phyloP scores from a whole-genome alignment of 2,329 filamentous ascomycete species.

The Calonectria naviculata region DNA sequence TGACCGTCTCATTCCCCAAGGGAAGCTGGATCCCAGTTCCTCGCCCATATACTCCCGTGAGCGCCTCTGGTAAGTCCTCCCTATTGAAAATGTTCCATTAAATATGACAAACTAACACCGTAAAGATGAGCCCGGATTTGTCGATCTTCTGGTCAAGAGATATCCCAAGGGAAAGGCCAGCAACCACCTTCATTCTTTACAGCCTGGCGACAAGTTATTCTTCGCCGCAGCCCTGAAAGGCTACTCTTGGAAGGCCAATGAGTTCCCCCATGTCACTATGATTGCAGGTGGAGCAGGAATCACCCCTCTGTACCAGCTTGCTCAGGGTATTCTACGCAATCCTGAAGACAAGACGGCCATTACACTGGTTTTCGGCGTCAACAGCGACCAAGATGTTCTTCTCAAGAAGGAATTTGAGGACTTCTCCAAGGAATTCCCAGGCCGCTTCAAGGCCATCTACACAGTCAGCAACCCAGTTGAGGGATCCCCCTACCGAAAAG shows the following conservation, averaged over 20 bases:
- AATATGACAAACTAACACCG: slow-evolving; percentile 30
- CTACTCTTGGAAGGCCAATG: slow-evolving; percentile 64
- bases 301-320: slow-evolving; percentile 75
- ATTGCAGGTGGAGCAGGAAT: slow-evolving; percentile 80
- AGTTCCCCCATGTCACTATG: slow-evolving; percentile 65
- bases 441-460: slow-evolving; percentile 67
- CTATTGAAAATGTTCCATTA: not conserved
- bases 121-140: slow-evolving; percentile 62
- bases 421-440: slow-evolving; percentile 63
- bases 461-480: slow-evolving; percentile 62
- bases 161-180: slow-evolving; percentile 75
- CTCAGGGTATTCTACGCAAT: slow-evolving; percentile 70
- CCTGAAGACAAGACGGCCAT: slow-evolving; percentile 71
- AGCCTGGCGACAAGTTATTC: slow-evolving; percentile 69
- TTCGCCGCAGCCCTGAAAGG: slow-evolving; percentile 67
- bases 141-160: slow-evolving; percentile 75
- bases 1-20: slow-evolving; percentile 69
- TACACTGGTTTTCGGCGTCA: slow-evolving; percentile 74
- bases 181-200: slow-evolving; percentile 72
- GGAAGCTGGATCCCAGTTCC: slow-evolving; percentile 68
- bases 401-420: slow-evolving; percentile 67
- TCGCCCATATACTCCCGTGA: slow-evolving; percentile 75
- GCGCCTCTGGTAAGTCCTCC: slow-evolving; percentile 54
- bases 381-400: slow-evolving; percentile 69
- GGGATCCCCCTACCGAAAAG: slow-evolving; percentile 58